Evolutionary conservation across 2,329 filamentous ascomycete species (phyloP).

Genomic region (Fusarium dlaminii): DNA sequence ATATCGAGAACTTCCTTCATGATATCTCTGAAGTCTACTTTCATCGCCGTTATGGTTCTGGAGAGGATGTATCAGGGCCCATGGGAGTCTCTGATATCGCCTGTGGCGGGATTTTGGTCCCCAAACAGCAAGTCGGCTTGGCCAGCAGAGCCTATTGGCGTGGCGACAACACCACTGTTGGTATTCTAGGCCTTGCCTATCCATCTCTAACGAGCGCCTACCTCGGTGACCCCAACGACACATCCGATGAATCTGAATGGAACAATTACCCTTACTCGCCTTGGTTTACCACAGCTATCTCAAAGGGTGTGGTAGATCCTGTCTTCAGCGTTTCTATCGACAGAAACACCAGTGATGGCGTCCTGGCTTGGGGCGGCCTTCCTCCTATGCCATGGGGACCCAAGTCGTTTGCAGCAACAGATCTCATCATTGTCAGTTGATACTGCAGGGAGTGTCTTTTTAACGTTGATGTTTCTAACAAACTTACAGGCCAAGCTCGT

Average conservation of each 20-base stretch:
- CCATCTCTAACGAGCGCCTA: constrained; percentile 61
- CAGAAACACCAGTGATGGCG: constrained; percentile 56
- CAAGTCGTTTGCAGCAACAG: constrained; percentile 47
- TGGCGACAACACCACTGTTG: constrained; percentile 62
- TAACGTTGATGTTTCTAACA: not conserved
- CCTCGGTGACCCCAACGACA: constrained; percentile 50
- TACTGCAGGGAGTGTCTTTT: not conserved
- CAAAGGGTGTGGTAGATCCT: constrained; percentile 56
- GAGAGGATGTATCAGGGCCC: constrained; percentile 57
- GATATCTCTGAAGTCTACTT: constrained; percentile 56
- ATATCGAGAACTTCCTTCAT: constrained; percentile 52
- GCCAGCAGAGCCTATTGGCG: constrained; percentile 61
- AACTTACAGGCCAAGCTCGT: constrained; percentile 55
- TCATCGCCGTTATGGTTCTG: constrained; percentile 58
- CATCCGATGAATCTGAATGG: constrained; percentile 50
- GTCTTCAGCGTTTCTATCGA: constrained; percentile 60
- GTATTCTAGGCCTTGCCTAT: constrained; percentile 62
- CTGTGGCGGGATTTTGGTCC: constrained; percentile 56
- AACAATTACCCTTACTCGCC: constrained; percentile 57
- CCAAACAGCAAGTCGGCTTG: constrained; percentile 58
- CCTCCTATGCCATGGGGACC: constrained; percentile 49
- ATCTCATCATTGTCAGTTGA: constrained; percentile 57
- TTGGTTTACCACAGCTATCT: constrained; percentile 59
- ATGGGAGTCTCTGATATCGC: constrained; percentile 59
- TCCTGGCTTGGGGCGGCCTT: constrained; percentile 59